Conservation (phyloP, 2,329 filamentous ascomycete genomes). For the Aspergillus pseudoterreus region DNA sequence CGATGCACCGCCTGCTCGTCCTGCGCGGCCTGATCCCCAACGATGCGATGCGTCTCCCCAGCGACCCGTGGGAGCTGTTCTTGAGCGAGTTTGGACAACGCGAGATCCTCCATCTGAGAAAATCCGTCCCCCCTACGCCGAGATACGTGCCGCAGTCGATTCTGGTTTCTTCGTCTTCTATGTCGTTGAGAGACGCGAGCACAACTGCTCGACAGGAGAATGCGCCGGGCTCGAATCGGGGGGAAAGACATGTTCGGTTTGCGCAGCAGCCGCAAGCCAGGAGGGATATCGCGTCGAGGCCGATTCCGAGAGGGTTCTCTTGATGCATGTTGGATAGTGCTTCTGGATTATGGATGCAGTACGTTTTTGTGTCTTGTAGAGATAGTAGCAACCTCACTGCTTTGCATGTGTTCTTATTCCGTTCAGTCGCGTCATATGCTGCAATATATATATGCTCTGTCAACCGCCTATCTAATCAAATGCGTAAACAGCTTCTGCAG, state of each 20-base stretch:
- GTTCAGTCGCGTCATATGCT: no score
- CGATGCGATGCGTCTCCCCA: neutral
- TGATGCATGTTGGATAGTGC: neutral
- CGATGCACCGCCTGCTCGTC: conserved; percentile 10
- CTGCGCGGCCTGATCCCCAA: conserved; percentile 3
- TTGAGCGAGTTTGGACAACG: conserved; percentile 5
- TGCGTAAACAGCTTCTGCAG: conserved; percentile 66
- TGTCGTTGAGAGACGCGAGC: neutral
- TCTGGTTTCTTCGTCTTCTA: neutral
- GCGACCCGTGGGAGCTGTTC: conserved; percentile 10
- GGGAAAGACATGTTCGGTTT: neutral
- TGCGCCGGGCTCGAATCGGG: neutral
- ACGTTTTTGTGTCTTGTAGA: no score
- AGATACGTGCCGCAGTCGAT: neutral
- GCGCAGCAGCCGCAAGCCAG: neutral
- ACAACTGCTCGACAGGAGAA: neutral
- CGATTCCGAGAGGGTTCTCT: neutral
- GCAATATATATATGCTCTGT: neutral
- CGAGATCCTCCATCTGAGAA: no score
- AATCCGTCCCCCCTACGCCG: no score
- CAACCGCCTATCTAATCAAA: conserved; percentile 44
- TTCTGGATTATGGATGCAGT: no score
- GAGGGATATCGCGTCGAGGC: neutral
- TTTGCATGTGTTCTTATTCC: neutral
- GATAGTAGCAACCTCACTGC: neutral